Percentiles rank a stretch among this genome's conserved stretches.
phyloP scores from a whole-genome alignment of 1,284 basidiomycete genomes.

The Kwoniella shivajii region DNA sequence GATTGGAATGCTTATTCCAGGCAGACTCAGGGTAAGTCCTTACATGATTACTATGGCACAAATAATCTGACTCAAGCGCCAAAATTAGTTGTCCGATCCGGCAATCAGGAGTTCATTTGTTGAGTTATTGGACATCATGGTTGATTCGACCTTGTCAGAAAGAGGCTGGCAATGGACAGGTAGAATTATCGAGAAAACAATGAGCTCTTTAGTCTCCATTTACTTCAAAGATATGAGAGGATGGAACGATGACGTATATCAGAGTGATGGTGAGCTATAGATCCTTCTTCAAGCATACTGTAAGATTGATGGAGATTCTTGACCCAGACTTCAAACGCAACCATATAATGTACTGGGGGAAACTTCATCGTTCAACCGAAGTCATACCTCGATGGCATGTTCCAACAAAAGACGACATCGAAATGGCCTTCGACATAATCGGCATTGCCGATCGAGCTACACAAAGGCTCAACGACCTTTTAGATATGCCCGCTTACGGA shows the following conservation, averaged over 20 bases:
- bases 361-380: constrained; percentile 75
- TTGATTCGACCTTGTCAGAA: constrained; percentile 82
- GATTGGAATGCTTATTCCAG: constrained; percentile 43
- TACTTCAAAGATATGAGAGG: constrained; percentile 83
- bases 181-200: constrained; percentile 73
- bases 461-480: constrained; percentile 66
- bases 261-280: constrained; percentile 63
- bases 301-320: neutral
- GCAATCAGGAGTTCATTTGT: constrained; percentile 52
- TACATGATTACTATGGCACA: neutral
- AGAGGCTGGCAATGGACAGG: constrained; percentile 84
- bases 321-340: constrained; percentile 67
- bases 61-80: constrained; percentile 9
- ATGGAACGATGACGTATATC: constrained; percentile 82
- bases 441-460: constrained; percentile 62
- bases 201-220: constrained; percentile 74
- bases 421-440: constrained; percentile 79
- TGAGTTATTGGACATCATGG: constrained; percentile 67
- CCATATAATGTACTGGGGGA: constrained; percentile 82
- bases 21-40: constrained; percentile 30
- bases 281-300: constrained; percentile 1
- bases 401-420: constrained; percentile 61
- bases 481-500: constrained; percentile 59
- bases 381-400: constrained; percentile 86
- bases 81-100: constrained; percentile 27